Base-by-base conservation (phyloP, 371 early-diverging fungal genomes). In the Lichtheimia ornata region DNA sequence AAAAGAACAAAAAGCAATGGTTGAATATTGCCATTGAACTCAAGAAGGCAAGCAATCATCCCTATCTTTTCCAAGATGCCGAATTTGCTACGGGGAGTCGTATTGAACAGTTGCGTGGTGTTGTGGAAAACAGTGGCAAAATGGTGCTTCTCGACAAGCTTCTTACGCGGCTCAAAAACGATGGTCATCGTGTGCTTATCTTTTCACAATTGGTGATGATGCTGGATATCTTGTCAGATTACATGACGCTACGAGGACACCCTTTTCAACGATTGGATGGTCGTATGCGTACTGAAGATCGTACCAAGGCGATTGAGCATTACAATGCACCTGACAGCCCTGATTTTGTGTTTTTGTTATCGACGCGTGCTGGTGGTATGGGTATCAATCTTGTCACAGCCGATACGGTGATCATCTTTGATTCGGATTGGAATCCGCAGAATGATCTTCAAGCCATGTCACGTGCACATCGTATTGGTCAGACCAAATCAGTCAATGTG, bases 391-490 rank as follows among this genome's bases (percentile, higher is more conserved):
- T 99, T 44, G 95, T 93, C 30, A 96, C 97, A 0, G 99, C 99
- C 0, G 99, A 99, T 70, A 98, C 97, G 0, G 99, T 99, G 5
- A 95, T 99, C 59, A 93, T 99, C 56, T 99, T 97, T 79, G 99
- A 99, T 70, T 95, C 96, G 28, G 99, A 99, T 72, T 99, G 99
- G 94, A 99, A 99, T 73, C 99, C 99, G 4, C 99, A 99, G 72
- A 99, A 97, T 69, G 99, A 99, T 71, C 74, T 99, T 53, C 99
- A 99, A 78, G 99, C 99, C 42, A 99, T 99, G 97, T 99, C 99
- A 3, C 90, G 99, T 53, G 99, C 98, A 2, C 99, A 99, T 79
- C 91, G 99, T 68, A 93, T 97, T 65, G 99, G 99, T 0, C 99
- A 99, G 66, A 99, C 94, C 68, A 97, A 95, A 61, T 86, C 91